Base-by-base conservation (phyloP, 345 rosid genomes). In the Atalantia buxifolia region DNA sequence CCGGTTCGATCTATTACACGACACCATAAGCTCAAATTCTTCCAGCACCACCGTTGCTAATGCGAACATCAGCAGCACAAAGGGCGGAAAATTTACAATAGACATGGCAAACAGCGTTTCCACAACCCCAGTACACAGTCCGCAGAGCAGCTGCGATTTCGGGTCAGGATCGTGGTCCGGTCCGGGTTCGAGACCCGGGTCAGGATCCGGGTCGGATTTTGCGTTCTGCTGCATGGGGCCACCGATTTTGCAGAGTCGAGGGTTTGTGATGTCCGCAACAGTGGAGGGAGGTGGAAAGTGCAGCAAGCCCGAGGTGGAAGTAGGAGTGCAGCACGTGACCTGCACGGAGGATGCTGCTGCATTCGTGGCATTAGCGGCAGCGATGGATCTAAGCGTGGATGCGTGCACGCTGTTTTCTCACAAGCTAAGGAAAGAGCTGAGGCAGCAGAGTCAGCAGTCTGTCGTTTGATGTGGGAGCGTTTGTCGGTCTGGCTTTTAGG, bases 271-370 rank as follows among this genome's bases (percentile, higher is more conserved):
- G 99, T 93, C 97, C 10, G 86, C 99, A 1, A 90, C 90, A 2
- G 93, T 95, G 72, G 89, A 90, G 33, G 98, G 93, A 2, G 84
- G 77, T 10, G 89, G 84, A 35, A 84, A 81, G 69, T 56, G 83
- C 64, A 82, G 92, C 9, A 92, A 83, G 74, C 92, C 96, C 1
- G 92, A 87, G 81, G 96, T 95, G 74, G 99, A 93, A 81, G 87
- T 95, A 0, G 97, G 99, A 6, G 92, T 93, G 65, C 91, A 89
- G 79, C 97, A 93, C 85, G 99, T 95, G 93, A 92, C 89, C 33
- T 95, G 99, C 86, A 93, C 92, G 64, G 99, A 93, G 93, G 99
- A 95, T 57, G 99, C 98, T 66, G 99, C 99, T 0, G 98, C 89
- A 1, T 93, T 84, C 78, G 98, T 93, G 89, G 99, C 98, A 1